Conservation (phyloP, 192 early-diverging fungal genomes). For the Mortierella claussenii region DNA sequence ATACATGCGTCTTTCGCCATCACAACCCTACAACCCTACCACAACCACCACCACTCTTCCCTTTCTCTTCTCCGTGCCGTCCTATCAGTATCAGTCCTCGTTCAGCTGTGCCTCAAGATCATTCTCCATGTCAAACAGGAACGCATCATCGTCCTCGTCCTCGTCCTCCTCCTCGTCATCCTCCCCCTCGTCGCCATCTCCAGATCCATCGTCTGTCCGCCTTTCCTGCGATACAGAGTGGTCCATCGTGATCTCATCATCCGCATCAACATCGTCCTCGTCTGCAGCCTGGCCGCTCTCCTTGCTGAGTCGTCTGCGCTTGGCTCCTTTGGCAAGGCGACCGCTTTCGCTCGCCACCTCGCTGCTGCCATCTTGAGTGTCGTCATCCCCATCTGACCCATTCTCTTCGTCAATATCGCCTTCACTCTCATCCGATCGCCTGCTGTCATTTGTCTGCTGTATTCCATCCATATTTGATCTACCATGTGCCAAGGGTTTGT, state of each 20-base stretch:
- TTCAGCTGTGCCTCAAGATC: slow-evolving; percentile 37
- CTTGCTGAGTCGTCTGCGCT: slow-evolving; percentile 46
- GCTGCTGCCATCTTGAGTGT: slow-evolving; percentile 44
- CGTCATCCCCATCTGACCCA: slow-evolving; percentile 52
- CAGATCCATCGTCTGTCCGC: no score
- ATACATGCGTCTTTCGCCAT: no score
- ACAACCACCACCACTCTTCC: no score
- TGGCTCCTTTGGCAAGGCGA: not conserved
- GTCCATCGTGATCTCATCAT: slow-evolving; percentile 32
- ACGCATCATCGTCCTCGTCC: slow-evolving; percentile 35
- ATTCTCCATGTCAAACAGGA: slow-evolving; percentile 31
- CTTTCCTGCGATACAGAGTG: slow-evolving; percentile 10
- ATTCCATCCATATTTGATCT: slow-evolving; percentile 4
- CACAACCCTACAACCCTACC: no score
- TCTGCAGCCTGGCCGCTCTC: slow-evolving; percentile 13
- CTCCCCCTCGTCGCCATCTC: no score
- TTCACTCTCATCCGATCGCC: slow-evolving; percentile 32
- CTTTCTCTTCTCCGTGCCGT: not conserved
- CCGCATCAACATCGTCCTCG: slow-evolving; percentile 29
- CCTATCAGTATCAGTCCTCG: slow-evolving; percentile 10
- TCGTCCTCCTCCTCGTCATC: slow-evolving; percentile 18
- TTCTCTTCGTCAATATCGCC: slow-evolving; percentile 59
- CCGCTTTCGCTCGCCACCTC: slow-evolving; percentile 5
- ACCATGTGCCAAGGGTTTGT: not conserved
- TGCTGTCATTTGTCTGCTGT: not conserved